Conservation (phyloP, 2,329 filamentous ascomycete species). For the Fusarium equiseti region DNA sequence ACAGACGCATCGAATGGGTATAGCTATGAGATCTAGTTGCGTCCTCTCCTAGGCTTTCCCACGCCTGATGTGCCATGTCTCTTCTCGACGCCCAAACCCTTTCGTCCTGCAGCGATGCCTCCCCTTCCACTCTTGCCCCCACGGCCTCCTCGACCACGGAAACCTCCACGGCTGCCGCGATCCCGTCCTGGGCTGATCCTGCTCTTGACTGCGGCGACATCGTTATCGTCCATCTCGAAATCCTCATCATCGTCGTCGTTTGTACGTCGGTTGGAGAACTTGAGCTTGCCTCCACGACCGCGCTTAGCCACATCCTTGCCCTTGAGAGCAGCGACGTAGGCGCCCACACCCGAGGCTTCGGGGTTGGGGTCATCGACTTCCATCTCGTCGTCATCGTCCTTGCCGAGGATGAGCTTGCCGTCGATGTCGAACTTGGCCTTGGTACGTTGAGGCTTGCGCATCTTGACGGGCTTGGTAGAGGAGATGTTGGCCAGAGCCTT, state of each 20-base stretch:
- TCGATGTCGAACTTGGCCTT: conserved; percentile 80
- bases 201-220: conserved; percentile 65
- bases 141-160: conserved; percentile 49
- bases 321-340: conserved; percentile 77
- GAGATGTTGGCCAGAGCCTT: conserved; percentile 93
- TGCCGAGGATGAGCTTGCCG: conserved; percentile 82
- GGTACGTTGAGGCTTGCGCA: conserved; percentile 66
- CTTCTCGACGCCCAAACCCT: conserved; percentile 65
- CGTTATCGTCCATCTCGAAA: conserved; percentile 66
- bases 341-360: conserved; percentile 70
- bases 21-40: conserved; percentile 49
- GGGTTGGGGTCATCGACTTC: conserved; percentile 73
- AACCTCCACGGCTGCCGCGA: conserved; percentile 52
- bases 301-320: conserved; percentile 74
- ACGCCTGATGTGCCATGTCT: conserved; percentile 58
- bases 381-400: conserved; percentile 68
- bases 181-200: conserved; percentile 58
- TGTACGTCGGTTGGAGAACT: conserved; percentile 74
- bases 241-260: conserved; percentile 62
- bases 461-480: conserved; percentile 82
- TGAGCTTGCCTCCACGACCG: conserved; percentile 75
- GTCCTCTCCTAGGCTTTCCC: conserved; percentile 56
- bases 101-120: conserved; percentile 60
- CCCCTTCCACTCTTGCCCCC: conserved; percentile 60
- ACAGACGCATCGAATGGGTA: conserved; percentile 47